Percentiles rank a stretch among this genome's conserved stretches.
These are phyloP conservation scores for Pugionium cornutum DNA, from an alignment of 345 rosid species.

Conservation along the genomic window DNA sequence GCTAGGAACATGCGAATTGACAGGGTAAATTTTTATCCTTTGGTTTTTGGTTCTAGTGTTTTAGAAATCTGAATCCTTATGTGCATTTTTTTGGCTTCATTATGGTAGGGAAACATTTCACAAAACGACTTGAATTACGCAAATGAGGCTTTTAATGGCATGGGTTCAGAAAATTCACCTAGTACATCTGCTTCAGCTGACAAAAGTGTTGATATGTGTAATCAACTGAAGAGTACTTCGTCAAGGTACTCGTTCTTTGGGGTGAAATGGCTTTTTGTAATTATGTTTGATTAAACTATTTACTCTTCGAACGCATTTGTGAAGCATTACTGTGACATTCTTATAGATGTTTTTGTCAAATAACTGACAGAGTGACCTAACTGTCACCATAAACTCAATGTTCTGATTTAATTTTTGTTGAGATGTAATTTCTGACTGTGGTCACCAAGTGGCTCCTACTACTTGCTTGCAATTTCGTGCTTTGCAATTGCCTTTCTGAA, in stretches of 20 bases:
- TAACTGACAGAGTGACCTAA: constrained; percentile 11
- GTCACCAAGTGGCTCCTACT: constrained; percentile 8
- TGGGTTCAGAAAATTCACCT: constrained; percentile 46
- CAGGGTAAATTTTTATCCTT: constrained; percentile 50
- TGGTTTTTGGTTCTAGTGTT: constrained; percentile 12
- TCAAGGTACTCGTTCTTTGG: constrained; percentile 54
- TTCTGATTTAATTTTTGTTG: neutral
- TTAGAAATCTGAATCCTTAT: constrained; percentile 11
- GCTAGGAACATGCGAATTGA: constrained; percentile 47
- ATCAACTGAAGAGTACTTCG: constrained; percentile 46
- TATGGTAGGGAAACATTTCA: constrained; percentile 44
- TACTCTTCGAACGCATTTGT: constrained; percentile 5
- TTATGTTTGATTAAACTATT: neutral
- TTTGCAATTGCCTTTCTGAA: constrained; percentile 13
- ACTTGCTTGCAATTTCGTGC: constrained; percentile 9
- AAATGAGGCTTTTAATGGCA: constrained; percentile 46
- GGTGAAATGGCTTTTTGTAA: constrained; percentile 1
- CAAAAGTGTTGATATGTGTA: constrained; percentile 43
- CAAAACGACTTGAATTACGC: constrained; percentile 47
- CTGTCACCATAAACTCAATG: neutral
- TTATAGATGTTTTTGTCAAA: constrained; percentile 10
- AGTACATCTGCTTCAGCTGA: constrained; percentile 45
- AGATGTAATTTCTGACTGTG: neutral
- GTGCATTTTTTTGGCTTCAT: constrained; percentile 25
- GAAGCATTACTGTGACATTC: constrained; percentile 6